Evolutionary conservation across 176 grass and related monocot genomes (phyloP), one percentile per base, ranked within the genome.

Genomic region (Zoysia japonica): DNA sequence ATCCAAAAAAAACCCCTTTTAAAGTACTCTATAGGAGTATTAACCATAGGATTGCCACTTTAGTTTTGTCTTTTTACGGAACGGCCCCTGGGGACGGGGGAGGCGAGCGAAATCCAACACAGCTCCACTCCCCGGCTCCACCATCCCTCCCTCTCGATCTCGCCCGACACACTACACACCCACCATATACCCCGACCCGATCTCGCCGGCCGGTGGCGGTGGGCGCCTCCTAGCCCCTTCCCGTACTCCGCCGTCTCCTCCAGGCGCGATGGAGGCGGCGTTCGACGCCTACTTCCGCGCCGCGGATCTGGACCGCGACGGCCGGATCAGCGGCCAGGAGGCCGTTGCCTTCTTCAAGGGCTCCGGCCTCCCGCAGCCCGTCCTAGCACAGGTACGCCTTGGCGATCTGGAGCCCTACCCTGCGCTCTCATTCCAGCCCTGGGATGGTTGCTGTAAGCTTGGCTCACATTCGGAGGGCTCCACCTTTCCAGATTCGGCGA

Each of bases 271-370:
- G 77, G 68, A 88, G 90, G 88, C 85, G 80, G 74, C 83, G 51
- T 99, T 95, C 88, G 90, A 99, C 61, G 90, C 96, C 48, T 93
- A 99, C 90, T 99, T 99, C 86, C 72, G 82, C 40, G 88, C 81
- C 60, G 92, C 96, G 76, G 96, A 99, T 96, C 77, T 95, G 90
- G 89, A 96, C 79, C 90, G 89, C 54, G 96, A 99, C 84, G 96
- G 96, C 47, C 87, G 89, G 90, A 99, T 99, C 86, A 99, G 90
- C 75, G 96, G 92, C 47, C 72, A 84, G 55, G 96, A 95, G 90
- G 96, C 96, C 71, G 92, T 93, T 68, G 54, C 88, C 57, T 99
- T 99, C 88, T 95, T 99, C 81, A 90, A 91, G 91, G 90, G 92
- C 65, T 93, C 86, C 48, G 90, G 86, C 52, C 89, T 99, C 82